Base-by-base conservation (phyloP, 139 green algal species). In the Trebouxia sp. region DNA sequence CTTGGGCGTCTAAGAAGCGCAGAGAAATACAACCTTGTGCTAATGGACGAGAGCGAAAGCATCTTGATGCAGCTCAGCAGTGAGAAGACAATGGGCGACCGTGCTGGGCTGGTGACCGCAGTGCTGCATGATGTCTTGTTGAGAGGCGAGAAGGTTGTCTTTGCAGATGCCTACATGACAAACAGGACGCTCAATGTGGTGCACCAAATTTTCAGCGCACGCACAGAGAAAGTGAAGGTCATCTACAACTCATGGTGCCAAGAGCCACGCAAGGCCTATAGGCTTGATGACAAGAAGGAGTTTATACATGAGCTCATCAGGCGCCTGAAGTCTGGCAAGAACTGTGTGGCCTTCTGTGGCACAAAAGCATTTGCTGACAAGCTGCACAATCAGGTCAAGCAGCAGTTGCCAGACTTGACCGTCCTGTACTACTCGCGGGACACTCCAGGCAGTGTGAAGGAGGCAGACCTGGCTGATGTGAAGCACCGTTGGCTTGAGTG, bases 41-140 rank as follows among this genome's bases (percentile, higher is more conserved):
- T 75, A 75, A 45, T 45, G 53, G 53, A 65, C 24, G 53, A 65
- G 53, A 65, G 53, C 53, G 53, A 65, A 65, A 65, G 53, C 53
- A 45, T 75, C 65, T 45, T 75, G 65, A 45, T 45, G 37, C 65
- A 75, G 65, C 65, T 75, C 65, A 75, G 65, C 65, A 75, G 65
- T 45, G 58, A 75, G 35, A 75, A 43, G 65, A 75, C 65, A 75
- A 75, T 75, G 65, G 65, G 35, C 65, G 65, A 75, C 35, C 65
- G 65, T 45, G 65, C 65, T 45, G 37, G 37, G n/a, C 66, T 51
- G 66, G 37, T 76, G 66, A 76, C 66, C 37, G 65, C 35, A 42
- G 65, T 75, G 11, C 65, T 75, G 65, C 65, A 45, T 45, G 65
- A 47, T 45, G 65, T 75, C 11, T 45, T 75, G 65, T 48, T 75